A percentile compares a stretch with the other conserved stretches of the same genome.
Evolutionary conservation across 352 stramenopile species (phyloP).

Genomic region (Pythium vanterpoolii): DNA sequence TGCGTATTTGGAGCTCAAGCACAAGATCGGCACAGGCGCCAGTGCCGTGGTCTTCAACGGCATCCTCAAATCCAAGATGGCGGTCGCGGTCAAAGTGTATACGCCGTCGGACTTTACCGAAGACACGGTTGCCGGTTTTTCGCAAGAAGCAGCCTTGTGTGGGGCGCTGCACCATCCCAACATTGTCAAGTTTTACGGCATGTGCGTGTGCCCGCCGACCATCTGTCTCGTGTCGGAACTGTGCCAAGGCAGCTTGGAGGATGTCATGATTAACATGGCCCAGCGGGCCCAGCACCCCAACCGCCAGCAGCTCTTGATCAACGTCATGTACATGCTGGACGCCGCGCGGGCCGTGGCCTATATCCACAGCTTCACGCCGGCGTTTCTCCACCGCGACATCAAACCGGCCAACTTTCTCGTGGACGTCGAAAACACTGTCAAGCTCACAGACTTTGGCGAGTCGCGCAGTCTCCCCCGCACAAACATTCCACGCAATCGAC

Average conservation of each 20-base stretch:
- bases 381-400: constrained; percentile 73
- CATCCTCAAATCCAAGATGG: constrained; percentile 39
- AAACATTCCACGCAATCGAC: constrained; percentile 30
- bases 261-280: constrained; percentile 47
- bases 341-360: constrained; percentile 57
- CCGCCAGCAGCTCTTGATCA: constrained; percentile 51
- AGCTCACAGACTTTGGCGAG: constrained; percentile 36
- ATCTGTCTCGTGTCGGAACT: constrained; percentile 78
- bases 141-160: constrained; percentile 73
- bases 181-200: constrained; percentile 80
- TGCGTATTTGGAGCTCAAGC: constrained; percentile 52
- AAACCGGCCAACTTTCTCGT: constrained; percentile 83
- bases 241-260: constrained; percentile 57
- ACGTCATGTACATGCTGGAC: constrained; percentile 69
- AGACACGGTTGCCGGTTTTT: constrained; percentile 70
- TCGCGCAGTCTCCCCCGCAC: constrained; percentile 31
- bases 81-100: constrained; percentile 81
- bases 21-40: constrained; percentile 42
- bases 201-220: constrained; percentile 78
- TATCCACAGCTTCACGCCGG: constrained; percentile 68
- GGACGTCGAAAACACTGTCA: constrained; percentile 33
- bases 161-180: constrained; percentile 71
- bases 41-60: constrained; percentile 67
- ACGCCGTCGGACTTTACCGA: constrained; percentile 54
- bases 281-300: constrained; percentile 36